These are phyloP conservation scores for Domatiomyces catenatus DNA, from an alignment of 2,329 filamentous ascomycete genomes.

Conservation along the genomic window DNA sequence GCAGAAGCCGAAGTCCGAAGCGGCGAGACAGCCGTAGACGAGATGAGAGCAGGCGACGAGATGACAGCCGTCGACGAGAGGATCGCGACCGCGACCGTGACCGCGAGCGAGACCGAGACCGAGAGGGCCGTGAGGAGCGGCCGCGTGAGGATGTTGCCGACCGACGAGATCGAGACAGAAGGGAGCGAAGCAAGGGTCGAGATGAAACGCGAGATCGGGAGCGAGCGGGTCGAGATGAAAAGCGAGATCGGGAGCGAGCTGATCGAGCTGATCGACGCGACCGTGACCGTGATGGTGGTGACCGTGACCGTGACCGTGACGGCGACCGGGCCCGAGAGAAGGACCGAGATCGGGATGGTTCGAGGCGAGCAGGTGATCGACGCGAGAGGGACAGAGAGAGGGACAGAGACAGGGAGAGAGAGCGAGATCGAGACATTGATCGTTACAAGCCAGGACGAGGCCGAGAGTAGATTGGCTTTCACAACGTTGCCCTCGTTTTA, in stretches of 20 bases:
- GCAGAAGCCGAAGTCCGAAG: constrained; percentile 12
- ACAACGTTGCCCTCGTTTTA: background rate
- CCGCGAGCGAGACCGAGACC: constrained; percentile 15
- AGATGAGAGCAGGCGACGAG: constrained; percentile 9
- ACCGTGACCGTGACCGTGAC: constrained; percentile 2
- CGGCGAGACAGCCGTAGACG: constrained; percentile 10
- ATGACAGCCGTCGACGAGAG: constrained; percentile 13
- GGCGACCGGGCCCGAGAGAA: constrained; percentile 4
- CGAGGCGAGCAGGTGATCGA: constrained; percentile 4
- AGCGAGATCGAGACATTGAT: constrained; percentile 11
- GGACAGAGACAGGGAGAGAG: constrained; percentile 8
- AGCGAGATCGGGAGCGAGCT: constrained; percentile 3
- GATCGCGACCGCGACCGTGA: constrained; percentile 11
- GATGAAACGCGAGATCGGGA: constrained; percentile 7
- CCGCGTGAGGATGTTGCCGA: constrained; percentile 1
- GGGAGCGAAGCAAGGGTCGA: constrained; percentile 13
- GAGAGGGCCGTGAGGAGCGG: constrained; percentile 1
- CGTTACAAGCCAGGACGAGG: constrained; percentile 14
- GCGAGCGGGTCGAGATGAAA: constrained; percentile 8
- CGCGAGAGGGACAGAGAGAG: constrained; percentile 8
- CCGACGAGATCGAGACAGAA: constrained; percentile 8
- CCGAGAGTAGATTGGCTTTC: background rate
- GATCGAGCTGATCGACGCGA: constrained; percentile 1
- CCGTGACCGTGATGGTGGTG: constrained; percentile 5
- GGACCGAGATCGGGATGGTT: constrained; percentile 5